These are phyloP conservation scores for Colletotrichum scovillei DNA, from an alignment of 2,329 filamentous ascomycete species.

Conservation along the genomic window DNA sequence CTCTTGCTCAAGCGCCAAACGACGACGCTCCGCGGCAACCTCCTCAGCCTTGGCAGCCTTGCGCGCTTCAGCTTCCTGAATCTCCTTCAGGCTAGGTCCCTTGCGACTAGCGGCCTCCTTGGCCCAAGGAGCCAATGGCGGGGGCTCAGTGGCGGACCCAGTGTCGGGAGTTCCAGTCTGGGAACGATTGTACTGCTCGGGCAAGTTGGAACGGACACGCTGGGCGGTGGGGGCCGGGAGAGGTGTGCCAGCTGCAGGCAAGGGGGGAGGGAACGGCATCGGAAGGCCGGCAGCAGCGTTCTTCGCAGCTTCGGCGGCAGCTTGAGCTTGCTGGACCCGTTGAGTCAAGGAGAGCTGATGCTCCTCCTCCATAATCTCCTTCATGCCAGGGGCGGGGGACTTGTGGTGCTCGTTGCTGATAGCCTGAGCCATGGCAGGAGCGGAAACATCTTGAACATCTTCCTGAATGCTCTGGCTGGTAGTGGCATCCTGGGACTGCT, in stretches of 20 bases:
- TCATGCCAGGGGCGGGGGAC: slow-evolving; percentile 30
- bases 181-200: slow-evolving; percentile 78
- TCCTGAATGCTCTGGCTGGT: slow-evolving; percentile 35
- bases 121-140: slow-evolving; percentile 93
- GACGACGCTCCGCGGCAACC: slow-evolving; percentile 79
- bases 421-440: slow-evolving; percentile 27
- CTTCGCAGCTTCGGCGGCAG: slow-evolving; percentile 56
- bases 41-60: slow-evolving; percentile 93
- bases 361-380: slow-evolving; percentile 37
- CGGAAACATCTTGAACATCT: slow-evolving; percentile 25
- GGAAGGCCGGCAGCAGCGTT: slow-evolving; percentile 73
- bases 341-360: slow-evolving; percentile 77
- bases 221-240: slow-evolving; percentile 91
- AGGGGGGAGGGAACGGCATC: slow-evolving; percentile 79
- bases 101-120: slow-evolving; percentile 84
- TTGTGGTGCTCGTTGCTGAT: slow-evolving; percentile 32
- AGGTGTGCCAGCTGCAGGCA: slow-evolving; percentile 80
- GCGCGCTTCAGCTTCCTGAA: slow-evolving; percentile 93
- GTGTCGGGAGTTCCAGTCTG: slow-evolving; percentile 81
- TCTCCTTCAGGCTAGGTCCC: slow-evolving; percentile 93
- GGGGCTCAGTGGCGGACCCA: slow-evolving; percentile 57
- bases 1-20: slow-evolving; percentile 84
- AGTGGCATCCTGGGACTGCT: slow-evolving; percentile 49
- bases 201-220: slow-evolving; percentile 83
- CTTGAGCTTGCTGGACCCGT: slow-evolving; percentile 82